Conservation (phyloP, 768 basidiomycete species). For the Leucocoprinus leucothites region DNA sequence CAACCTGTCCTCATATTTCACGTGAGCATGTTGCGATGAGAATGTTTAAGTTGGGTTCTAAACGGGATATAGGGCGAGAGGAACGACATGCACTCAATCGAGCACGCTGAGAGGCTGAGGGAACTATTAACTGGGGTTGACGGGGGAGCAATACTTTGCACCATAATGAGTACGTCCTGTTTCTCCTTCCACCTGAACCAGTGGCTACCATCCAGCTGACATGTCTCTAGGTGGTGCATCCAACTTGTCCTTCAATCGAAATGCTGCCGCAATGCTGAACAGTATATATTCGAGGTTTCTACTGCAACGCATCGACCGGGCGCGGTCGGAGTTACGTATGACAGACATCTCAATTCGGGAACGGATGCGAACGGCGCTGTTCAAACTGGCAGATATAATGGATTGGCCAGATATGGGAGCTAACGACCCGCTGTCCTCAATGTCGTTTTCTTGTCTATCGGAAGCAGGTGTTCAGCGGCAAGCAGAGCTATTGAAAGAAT, state of each 20-base stretch:
- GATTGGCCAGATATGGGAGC: conserved; percentile 41
- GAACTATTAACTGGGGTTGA: conserved; percentile 47
- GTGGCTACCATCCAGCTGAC: neutral
- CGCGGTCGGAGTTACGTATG: conserved; percentile 44
- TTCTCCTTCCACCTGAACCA: neutral
- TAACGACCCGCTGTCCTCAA: conserved; percentile 54
- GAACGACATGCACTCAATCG: conserved; percentile 49
- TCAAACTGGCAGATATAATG: conserved; percentile 48
- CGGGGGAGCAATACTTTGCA: conserved; percentile 49
- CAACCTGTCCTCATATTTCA: conserved; percentile 71
- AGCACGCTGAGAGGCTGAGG: conserved; percentile 53
- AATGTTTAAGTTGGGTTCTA: neutral
- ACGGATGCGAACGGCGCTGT: conserved; percentile 55
- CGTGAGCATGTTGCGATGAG: conserved; percentile 32
- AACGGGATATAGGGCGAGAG: conserved; percentile 49
- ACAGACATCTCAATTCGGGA: conserved; percentile 34
- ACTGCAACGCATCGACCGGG: conserved; percentile 41
- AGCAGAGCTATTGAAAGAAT: conserved; percentile 42
- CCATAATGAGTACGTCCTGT: conserved; percentile 52
- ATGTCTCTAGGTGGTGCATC: conserved; percentile 45
- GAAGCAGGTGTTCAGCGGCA: conserved; percentile 51
- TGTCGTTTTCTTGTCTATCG: conserved; percentile 67
- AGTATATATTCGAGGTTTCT: conserved; percentile 64
- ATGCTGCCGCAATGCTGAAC: conserved; percentile 59
- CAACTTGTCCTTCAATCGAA: conserved; percentile 51